Conservation (phyloP, 768 basidiomycete species). For the Xerocomellus intermedius region DNA sequence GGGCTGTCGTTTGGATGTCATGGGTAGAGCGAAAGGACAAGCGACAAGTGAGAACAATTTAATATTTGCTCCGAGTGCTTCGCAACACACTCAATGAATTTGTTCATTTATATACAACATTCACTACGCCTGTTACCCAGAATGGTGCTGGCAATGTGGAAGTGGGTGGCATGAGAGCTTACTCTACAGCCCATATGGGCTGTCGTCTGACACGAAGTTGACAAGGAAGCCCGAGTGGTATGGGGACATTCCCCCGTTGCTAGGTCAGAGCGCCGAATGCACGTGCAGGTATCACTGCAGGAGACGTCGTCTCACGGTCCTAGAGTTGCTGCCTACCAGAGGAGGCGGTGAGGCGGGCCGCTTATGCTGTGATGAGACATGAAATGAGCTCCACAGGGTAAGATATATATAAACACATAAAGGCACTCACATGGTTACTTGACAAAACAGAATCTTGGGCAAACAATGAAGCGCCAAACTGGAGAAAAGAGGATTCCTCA, state of each 20-base stretch:
- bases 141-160: not conserved
- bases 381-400: conserved; percentile 1
- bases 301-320: conserved; percentile 14
- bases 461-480: conserved; percentile 14
- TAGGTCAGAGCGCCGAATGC: not conserved
- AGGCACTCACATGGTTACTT: conserved; percentile 9
- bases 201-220: not conserved
- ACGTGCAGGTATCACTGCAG: conserved; percentile 1
- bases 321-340: not conserved
- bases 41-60: not conserved
- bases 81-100: not conserved
- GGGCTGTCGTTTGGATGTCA: conserved; percentile 15
- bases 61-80: conserved; percentile 1
- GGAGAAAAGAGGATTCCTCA: not conserved
- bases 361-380: conserved; percentile 9
- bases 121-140: not conserved
- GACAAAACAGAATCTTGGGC: conserved; percentile 13
- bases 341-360: conserved; percentile 11
- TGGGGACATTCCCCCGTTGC: not conserved
- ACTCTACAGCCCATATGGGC: no score
- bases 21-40: conserved; percentile 9
- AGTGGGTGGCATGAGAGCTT: not conserved
- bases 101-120: conserved; percentile 1
- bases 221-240: not conserved
- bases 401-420: not conserved